Evolutionary conservation across 495 filamentous ascomycete genomes (phyloP).

Genomic region (Articulospora tetracladia): DNA sequence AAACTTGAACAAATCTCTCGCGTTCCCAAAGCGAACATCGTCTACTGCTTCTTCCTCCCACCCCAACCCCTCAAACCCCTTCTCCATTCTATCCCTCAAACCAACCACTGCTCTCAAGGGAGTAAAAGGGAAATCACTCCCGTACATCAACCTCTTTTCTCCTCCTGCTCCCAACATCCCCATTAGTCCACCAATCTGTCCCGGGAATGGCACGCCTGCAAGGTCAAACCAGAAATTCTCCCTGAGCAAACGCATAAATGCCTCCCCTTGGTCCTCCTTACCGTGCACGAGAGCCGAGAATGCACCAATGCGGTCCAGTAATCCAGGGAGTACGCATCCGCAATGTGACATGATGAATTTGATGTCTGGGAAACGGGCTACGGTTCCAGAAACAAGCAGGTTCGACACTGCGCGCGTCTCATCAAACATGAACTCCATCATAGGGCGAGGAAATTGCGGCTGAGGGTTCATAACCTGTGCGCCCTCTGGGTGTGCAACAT

Average conservation of each 20-base stretch:
- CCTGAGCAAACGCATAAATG: slow-evolving; percentile 28
- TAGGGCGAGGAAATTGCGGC: slow-evolving; percentile 38
- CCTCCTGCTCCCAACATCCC: slow-evolving; percentile 15
- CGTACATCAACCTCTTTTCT: slow-evolving; percentile 37
- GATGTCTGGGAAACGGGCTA: background rate
- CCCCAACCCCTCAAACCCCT: no score
- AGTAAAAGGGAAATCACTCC: slow-evolving; percentile 40
- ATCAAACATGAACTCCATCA: slow-evolving; percentile 27
- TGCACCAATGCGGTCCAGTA: slow-evolving; percentile 24
- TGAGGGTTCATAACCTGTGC: slow-evolving; percentile 5
- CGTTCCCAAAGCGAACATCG: no score
- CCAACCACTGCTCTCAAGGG: no score
- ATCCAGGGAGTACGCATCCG: background rate
- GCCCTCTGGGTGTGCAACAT: background rate
- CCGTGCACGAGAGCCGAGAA: slow-evolving; percentile 26
- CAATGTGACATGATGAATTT: background rate
- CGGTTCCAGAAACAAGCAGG: background rate
- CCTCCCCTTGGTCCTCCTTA: slow-evolving; percentile 8
- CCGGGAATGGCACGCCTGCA: slow-evolving; percentile 46
- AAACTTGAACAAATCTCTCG: no score
- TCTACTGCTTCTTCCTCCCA: no score
- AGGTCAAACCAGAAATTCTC: slow-evolving; percentile 47
- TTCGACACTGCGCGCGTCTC: background rate
- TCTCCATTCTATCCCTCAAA: no score
- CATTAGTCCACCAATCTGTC: slow-evolving; percentile 36